Conservation (phyloP, 2,329 filamentous ascomycete genomes). For the Pseudogymnoascus sp. region DNA sequence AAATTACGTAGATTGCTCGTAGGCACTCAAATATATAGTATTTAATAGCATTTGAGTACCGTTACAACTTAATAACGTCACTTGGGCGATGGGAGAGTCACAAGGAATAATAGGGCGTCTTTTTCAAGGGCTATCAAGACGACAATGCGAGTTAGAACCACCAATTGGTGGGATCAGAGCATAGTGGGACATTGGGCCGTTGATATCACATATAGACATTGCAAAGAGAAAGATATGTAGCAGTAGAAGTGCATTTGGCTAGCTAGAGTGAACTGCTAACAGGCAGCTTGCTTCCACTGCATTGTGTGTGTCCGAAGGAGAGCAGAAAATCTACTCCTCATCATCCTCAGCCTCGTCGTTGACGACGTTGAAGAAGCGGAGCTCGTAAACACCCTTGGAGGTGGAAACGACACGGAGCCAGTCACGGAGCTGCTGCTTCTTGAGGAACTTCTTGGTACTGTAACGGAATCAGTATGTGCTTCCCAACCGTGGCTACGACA, state of each 20-base stretch:
- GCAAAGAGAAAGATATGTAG: background rate
- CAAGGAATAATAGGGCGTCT: background rate
- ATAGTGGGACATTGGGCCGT: too few relatives aligned
- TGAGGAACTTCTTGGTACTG: constrained; percentile 99
- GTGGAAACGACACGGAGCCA: constrained; percentile 99
- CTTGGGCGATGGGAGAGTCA: background rate
- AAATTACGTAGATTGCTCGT: background rate
- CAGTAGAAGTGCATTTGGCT: constrained; percentile 1
- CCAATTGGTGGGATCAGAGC: background rate
- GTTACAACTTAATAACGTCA: background rate
- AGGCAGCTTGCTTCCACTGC: background rate
- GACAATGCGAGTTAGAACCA: background rate
- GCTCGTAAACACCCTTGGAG: constrained; percentile 96
- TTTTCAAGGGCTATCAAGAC: background rate
- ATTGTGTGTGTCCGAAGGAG: constrained; percentile 6
- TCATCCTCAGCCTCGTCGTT: constrained; percentile 97
- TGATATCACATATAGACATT: background rate
- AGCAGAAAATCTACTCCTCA: constrained; percentile 70
- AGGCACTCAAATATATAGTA: background rate
- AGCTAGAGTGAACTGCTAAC: constrained; percentile 10
- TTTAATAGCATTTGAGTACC: background rate
- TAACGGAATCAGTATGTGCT: constrained; percentile 20
- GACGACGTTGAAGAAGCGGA: constrained; percentile 99
- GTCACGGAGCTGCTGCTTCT: constrained; percentile 99
- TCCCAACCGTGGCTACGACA: background rate